Percentiles rank a stretch among this genome's conserved stretches.
These are phyloP conservation scores for Dactylellina parvicollis DNA, from an alignment of 2,329 filamentous ascomycete genomes.

Conservation along the genomic window DNA sequence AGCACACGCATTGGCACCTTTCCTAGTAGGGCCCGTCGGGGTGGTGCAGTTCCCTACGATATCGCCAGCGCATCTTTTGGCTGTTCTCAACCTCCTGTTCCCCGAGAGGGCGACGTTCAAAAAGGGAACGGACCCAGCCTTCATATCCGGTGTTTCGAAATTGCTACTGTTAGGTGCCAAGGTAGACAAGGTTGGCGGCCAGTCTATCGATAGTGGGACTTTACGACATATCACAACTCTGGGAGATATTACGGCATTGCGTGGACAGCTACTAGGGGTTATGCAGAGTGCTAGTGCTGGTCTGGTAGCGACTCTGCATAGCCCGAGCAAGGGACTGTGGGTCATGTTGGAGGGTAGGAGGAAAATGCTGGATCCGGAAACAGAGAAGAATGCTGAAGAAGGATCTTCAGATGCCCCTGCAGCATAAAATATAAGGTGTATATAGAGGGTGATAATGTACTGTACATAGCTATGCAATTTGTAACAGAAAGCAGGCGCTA, in stretches of 20 bases:
- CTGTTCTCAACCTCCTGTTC: conserved; percentile 83
- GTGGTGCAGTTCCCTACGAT: conserved; percentile 82
- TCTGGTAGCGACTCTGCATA: conserved; percentile 80
- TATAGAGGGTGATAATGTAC: conserved; percentile 28
- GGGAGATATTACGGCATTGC: conserved; percentile 81
- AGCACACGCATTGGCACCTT: conserved; percentile 73
- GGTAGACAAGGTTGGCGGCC: conserved; percentile 74
- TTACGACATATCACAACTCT: conserved; percentile 67
- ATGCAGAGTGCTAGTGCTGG: conserved; percentile 78
- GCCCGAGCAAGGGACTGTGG: conserved; percentile 82
- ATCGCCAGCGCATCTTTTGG: conserved; percentile 83
- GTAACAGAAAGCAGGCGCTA: conserved; percentile 29
- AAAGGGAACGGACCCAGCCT: conserved; percentile 80
- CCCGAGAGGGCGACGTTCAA: conserved; percentile 80
- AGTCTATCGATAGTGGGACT: conserved; percentile 80
- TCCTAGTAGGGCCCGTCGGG: conserved; percentile 83
- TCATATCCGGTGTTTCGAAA: conserved; percentile 86
- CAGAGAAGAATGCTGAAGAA: conserved; percentile 23
- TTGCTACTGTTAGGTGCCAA: conserved; percentile 85
- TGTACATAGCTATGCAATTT: conserved; percentile 43
- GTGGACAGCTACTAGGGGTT: conserved; percentile 84
- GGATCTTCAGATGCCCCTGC: conserved; percentile 22
- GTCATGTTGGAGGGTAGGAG: conserved; percentile 85
- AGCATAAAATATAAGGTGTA: conserved; percentile 26
- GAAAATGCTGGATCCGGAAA: conserved; percentile 80